A percentile compares a stretch with the other conserved stretches of the same genome.
These are phyloP conservation scores for Hypoxylon intermedium DNA, from an alignment of 495 filamentous ascomycete genomes.

Conservation along the genomic window DNA sequence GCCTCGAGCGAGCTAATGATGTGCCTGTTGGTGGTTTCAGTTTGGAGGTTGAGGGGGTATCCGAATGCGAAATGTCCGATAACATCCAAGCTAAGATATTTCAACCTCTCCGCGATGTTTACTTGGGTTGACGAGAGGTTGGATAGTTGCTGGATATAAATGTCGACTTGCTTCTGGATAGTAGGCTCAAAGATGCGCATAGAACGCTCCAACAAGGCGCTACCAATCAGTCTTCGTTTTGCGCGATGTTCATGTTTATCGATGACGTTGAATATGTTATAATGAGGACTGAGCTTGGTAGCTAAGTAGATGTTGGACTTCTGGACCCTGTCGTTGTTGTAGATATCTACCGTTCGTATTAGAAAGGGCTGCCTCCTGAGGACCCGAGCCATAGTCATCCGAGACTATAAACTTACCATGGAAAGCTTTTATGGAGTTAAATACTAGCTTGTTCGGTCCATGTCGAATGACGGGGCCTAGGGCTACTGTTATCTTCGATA, in stretches of 20 bases:
- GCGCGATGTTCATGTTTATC: conserved; percentile 4
- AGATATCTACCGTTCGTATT: conserved; percentile 1
- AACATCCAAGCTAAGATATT: conserved; percentile 22
- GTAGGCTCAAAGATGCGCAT: conserved; percentile 16
- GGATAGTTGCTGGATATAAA: not conserved
- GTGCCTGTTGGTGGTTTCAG: conserved; percentile 7
- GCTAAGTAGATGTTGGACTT: not conserved
- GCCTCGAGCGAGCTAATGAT: conserved; percentile 3
- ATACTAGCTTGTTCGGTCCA: no score
- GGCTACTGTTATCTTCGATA: conserved; percentile 11
- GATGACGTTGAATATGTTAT: conserved; percentile 12
- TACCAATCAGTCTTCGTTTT: conserved; percentile 13
- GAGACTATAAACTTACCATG: no score
- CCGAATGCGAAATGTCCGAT: conserved; percentile 20
- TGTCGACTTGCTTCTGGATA: conserved; percentile 8
- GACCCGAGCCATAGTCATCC: no score
- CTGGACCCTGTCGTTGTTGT: conserved; percentile 1
- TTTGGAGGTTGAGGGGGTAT: conserved; percentile 10
- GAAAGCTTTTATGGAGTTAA: no score
- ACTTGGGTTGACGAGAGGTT: conserved; percentile 27
- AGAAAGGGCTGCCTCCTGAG: conserved; percentile 10
- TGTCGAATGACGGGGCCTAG: no score
- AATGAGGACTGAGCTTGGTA: not conserved
- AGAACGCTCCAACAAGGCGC: conserved; percentile 8
- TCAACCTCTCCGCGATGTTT: conserved; percentile 12